These are phyloP conservation scores for Gracilaria caudata DNA, from an alignment of 23 red algal species.

Conservation along the genomic window DNA sequence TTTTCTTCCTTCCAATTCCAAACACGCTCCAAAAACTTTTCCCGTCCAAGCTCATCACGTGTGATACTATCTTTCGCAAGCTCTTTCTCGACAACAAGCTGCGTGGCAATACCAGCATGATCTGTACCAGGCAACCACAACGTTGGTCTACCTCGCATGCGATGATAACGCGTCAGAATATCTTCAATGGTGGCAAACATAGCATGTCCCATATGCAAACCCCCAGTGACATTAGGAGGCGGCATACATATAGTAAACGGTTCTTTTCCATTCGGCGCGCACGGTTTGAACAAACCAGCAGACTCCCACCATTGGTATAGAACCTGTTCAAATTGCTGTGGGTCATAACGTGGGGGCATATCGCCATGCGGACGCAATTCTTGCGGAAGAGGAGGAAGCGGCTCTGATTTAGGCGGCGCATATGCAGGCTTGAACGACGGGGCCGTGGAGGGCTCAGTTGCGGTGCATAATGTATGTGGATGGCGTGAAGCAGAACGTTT, in stretches of 20 bases:
- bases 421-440: neutral
- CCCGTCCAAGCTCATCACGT: slow-evolving; percentile 74
- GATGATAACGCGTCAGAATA: slow-evolving; percentile 91
- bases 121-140: slow-evolving; percentile 97
- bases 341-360: slow-evolving; percentile 86
- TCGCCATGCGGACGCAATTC: slow-evolving; percentile 41
- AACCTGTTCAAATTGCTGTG: slow-evolving; percentile 59
- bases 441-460: neutral
- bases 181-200: slow-evolving; percentile 92
- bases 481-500: neutral
- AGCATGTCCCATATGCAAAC: slow-evolving; percentile 98
- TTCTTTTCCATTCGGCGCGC: slow-evolving; percentile 22
- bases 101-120: slow-evolving; percentile 98
- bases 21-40: slow-evolving; percentile 90
- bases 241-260: slow-evolving; percentile 96
- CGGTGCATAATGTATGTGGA: neutral
- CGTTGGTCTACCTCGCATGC: slow-evolving; percentile 81
- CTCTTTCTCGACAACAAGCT: slow-evolving; percentile 87
- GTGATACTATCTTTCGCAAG: slow-evolving; percentile 58
- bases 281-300: slow-evolving; percentile 77
- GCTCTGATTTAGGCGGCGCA: slow-evolving; percentile 25
- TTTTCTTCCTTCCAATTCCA: slow-evolving; percentile 98
- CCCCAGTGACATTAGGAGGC: slow-evolving; percentile 98
- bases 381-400: slow-evolving; percentile 44
- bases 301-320: slow-evolving; percentile 95